Percentiles rank a stretch among this genome's conserved stretches.
phyloP scores from a whole-genome alignment of 1,284 basidiomycete species.

The Ustilago bromivora region DNA sequence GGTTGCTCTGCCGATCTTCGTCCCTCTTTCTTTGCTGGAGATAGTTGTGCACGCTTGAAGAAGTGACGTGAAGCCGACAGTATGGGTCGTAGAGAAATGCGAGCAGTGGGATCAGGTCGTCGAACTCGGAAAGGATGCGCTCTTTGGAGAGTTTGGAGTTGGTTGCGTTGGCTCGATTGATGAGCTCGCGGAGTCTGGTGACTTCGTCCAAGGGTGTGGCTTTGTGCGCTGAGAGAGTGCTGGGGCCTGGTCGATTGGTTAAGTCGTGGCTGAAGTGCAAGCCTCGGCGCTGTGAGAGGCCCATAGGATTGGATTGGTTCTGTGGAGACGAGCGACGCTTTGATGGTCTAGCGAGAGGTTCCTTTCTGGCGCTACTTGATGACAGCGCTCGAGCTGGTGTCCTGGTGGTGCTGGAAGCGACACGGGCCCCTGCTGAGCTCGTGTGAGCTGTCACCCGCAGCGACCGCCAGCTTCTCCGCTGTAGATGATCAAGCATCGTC shows the following conservation, averaged over 20 bases:
- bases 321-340: not conserved
- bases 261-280: constrained; percentile 22
- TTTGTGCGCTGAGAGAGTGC: constrained; percentile 4
- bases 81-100: constrained; percentile 47
- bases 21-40: constrained; percentile 32
- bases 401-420: not conserved
- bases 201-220: constrained; percentile 43
- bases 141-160: constrained; percentile 48
- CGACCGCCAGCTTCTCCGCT: constrained; percentile 12
- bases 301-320: not conserved
- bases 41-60: constrained; percentile 33
- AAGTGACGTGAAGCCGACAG: constrained; percentile 43
- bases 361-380: not conserved
- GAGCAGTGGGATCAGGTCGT: constrained; percentile 38
- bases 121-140: constrained; percentile 36
- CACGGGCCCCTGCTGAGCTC: not conserved
- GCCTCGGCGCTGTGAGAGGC: not conserved
- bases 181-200: constrained; percentile 43
- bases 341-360: not conserved
- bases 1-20: constrained; percentile 37
- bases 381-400: not conserved
- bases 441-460: constrained; percentile 9
- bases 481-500: constrained; percentile 19
- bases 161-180: constrained; percentile 44
- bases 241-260: constrained; percentile 12